phyloP scores from a whole-genome alignment of 2,329 filamentous ascomycete genomes.

The Dothidotthia symphoricarpi region DNA sequence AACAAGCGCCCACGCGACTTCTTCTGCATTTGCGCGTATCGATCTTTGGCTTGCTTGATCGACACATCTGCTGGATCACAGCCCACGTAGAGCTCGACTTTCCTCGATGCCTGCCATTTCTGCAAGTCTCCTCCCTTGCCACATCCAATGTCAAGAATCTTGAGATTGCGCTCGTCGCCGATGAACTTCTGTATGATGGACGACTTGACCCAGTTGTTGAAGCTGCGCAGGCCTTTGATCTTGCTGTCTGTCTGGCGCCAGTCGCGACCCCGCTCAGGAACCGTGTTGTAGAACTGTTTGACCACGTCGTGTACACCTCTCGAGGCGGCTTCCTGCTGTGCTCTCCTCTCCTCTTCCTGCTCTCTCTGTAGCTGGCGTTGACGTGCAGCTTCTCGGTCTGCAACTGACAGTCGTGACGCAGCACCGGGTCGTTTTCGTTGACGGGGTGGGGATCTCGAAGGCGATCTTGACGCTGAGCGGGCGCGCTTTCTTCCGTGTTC shows the following conservation, averaged over 20 bases:
- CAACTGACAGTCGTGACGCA: conserved; percentile 60
- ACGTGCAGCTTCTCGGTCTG: conserved; percentile 66
- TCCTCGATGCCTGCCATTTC: conserved; percentile 92
- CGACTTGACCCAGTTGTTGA: conserved; percentile 99
- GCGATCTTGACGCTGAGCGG: conserved; percentile 37
- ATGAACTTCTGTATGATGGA: conserved; percentile 92
- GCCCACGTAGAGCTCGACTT: conserved; percentile 89
- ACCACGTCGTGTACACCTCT: conserved; percentile 80
- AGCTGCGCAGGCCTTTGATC: conserved; percentile 89
- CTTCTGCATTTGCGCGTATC: conserved; percentile 73
- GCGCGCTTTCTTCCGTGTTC: conserved; percentile 28
- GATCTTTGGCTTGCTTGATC: conserved; percentile 83
- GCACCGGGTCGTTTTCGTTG: conserved; percentile 62
- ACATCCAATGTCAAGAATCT: conserved; percentile 91
- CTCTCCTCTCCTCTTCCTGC: conserved; percentile 50
- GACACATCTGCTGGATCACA: conserved; percentile 90
- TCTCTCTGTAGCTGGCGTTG: conserved; percentile 47
- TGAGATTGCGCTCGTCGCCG: conserved; percentile 55
- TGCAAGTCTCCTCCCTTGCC: conserved; percentile 93
- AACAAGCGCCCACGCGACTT: conserved; percentile 60
- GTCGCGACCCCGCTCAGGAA: conserved; percentile 87
- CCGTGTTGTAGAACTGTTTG: conserved; percentile 90
- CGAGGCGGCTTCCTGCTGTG: conserved; percentile 37
- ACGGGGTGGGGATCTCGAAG: conserved; percentile 52
- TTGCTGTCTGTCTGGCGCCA: conserved; percentile 93